Percentiles rank a stretch among this genome's conserved stretches.
phyloP scores from a whole-genome alignment of 768 basidiomycete genomes.

The Russula abietina region DNA sequence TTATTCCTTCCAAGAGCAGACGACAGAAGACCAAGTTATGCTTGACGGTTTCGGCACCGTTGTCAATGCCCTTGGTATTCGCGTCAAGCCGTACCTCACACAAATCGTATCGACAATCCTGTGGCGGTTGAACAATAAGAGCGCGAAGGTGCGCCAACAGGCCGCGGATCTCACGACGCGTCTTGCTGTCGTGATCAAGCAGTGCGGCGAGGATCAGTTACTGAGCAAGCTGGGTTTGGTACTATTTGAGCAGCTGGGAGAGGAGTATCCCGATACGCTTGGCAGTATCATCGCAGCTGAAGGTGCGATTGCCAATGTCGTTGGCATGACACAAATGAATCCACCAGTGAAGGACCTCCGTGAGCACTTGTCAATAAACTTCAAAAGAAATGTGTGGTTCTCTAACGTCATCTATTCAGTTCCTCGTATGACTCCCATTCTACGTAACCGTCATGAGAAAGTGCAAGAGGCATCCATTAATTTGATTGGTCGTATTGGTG shows the following conservation, averaged over 20 bases:
- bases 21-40: slow-evolving; percentile 98
- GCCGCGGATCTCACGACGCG: slow-evolving; percentile 98
- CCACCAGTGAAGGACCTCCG: slow-evolving; percentile 98
- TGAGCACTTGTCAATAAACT: slow-evolving; percentile 43
- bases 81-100: slow-evolving; percentile 96
- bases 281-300: slow-evolving; percentile 99
- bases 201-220: slow-evolving; percentile 94
- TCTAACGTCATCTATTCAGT: slow-evolving; percentile 41
- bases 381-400: background rate
- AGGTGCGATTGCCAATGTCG: slow-evolving; percentile 98
- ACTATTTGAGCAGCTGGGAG: slow-evolving; percentile 96
- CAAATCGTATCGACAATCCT: slow-evolving; percentile 99
- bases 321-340: slow-evolving; percentile 99
- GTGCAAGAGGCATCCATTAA: slow-evolving; percentile 99
- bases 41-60: slow-evolving; percentile 97
- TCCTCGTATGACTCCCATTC: slow-evolving; percentile 99
- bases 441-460: slow-evolving; percentile 98
- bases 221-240: slow-evolving; percentile 95
- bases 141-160: slow-evolving; percentile 97
- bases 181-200: slow-evolving; percentile 95
- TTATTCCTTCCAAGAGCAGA: slow-evolving; percentile 99
- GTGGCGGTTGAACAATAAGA: slow-evolving; percentile 99
- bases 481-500: slow-evolving; percentile 93
- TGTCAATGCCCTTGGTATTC: slow-evolving; percentile 90
- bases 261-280: slow-evolving; percentile 98